Conservation (phyloP, 2,329 filamentous ascomycete genomes). For the Claviceps sp. region DNA sequence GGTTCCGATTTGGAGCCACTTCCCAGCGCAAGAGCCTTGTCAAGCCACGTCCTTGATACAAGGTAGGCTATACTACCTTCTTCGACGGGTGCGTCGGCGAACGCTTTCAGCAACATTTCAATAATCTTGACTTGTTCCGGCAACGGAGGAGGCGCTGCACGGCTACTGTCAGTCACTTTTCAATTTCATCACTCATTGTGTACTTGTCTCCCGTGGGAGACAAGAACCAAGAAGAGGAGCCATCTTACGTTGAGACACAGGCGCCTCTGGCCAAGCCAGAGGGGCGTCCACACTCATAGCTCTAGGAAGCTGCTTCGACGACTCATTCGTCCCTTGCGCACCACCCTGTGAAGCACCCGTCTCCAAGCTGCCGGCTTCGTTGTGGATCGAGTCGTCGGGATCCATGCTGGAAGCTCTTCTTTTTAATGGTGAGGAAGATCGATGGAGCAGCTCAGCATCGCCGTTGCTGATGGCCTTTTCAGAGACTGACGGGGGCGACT, state of each 20-base stretch:
- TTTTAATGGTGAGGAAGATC: constrained; percentile 53
- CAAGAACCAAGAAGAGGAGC: neutral
- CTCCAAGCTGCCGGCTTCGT: constrained; percentile 31
- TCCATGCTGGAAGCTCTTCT: constrained; percentile 51
- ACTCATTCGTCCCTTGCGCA: constrained; percentile 8
- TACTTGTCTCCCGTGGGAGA: no score
- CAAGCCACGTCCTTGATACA: constrained; percentile 69
- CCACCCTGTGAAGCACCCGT: constrained; percentile 24
- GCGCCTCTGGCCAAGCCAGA: constrained; percentile 9
- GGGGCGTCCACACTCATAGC: constrained; percentile 29
- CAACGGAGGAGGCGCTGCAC: constrained; percentile 23
- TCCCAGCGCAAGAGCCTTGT: constrained; percentile 54
- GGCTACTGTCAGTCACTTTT: constrained; percentile 4
- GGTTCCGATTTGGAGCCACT: constrained; percentile 41
- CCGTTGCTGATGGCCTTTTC: constrained; percentile 47
- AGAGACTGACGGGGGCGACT: constrained; percentile 38
- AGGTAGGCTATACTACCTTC: constrained; percentile 67
- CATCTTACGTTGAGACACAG: constrained; percentile 4
- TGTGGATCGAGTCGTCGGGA: constrained; percentile 27
- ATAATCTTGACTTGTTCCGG: constrained; percentile 60
- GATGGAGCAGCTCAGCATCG: constrained; percentile 41
- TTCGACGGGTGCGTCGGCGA: constrained; percentile 37
- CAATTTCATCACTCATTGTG: no score
- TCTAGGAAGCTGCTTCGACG: constrained; percentile 16
- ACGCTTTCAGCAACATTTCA: constrained; percentile 42